Conservation (phyloP, 257 asterid genomes). For the Perilla frutescens region DNA sequence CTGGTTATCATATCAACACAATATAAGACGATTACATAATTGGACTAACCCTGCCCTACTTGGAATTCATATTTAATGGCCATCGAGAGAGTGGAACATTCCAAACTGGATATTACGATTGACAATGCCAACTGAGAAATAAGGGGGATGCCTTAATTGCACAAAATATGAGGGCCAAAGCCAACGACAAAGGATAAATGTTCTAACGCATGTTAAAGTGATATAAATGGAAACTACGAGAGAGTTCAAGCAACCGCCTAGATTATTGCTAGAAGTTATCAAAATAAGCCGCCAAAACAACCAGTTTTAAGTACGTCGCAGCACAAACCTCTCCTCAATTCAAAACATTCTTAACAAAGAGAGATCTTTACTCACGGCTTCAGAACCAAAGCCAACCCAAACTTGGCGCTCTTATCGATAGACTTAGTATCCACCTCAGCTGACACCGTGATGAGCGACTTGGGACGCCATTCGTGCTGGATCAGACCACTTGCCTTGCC, state of each 20-base stretch:
- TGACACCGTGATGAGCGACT: conserved; percentile 54
- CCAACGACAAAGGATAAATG: conserved; percentile 28
- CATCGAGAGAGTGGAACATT: too few species aligned
- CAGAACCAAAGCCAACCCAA: conserved; percentile 56
- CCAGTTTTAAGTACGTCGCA: conserved; percentile 25
- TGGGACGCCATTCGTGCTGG: conserved; percentile 66
- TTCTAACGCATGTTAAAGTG: conserved; percentile 23
- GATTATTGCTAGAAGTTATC: conserved; percentile 49
- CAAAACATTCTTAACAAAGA: conserved; percentile 13
- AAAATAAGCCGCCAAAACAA: conserved; percentile 47
- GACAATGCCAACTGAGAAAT: neutral
- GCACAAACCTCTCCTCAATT: conserved; percentile 29
- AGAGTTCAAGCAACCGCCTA: conserved; percentile 41
- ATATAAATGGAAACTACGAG: conserved; percentile 19
- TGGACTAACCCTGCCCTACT: too few species aligned
- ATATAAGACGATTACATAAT: too few species aligned
- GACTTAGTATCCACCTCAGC: conserved; percentile 62
- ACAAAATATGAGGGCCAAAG: conserved; percentile 30
- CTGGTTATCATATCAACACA: too few species aligned
- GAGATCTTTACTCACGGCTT: conserved; percentile 44
- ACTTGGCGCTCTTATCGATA: conserved; percentile 54
- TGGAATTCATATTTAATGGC: too few species aligned
- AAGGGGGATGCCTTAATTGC: conserved; percentile 7
- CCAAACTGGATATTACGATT: too few species aligned
- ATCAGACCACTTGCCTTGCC: conserved; percentile 56